Evolutionary conservation across 129 eudicot species (phyloP), one percentile per base, ranked within the genome.

Genomic region (Helianthus tuberosus): DNA sequence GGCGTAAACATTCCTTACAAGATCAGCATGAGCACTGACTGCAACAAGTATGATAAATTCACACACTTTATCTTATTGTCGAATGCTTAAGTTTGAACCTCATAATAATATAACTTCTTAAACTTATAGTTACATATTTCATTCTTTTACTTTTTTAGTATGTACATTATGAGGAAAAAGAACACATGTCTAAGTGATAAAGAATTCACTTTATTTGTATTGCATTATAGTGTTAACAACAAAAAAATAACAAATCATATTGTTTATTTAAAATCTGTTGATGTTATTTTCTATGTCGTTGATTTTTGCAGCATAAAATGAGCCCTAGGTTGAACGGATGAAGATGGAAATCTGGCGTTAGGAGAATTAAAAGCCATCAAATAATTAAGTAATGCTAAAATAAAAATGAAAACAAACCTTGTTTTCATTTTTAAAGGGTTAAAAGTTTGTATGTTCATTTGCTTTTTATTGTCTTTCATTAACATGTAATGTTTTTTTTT

Each of bases 11-110:
- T 82, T 55, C 80, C 86, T 25, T 82, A 75, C 77, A 55, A 44
- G 60, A 75, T 85, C 46, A 85, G 86, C 82, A 72, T 71, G 52
- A 9, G 12, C 73, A 80, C 77, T 0, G 80, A 80, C 61, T 84
- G 88, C 85, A 27, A 46, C 78, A 80, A 27, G 88, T 84, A 77
- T 46, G 59, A 6, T 9, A 11, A 4, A 43, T 44, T 11, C 9
- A 60, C 47, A 60, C 11, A 44, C 15, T 44, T 44, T 0, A 8
- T 59, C 8, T 38, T 38, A 2, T 54, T 53, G 15, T 32, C 13
- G 0, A 14, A 11, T 12, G 23, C 15, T 38, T 25, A 54, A 39
- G 23, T 51, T 51, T 51, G 20, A 14, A 43, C 8, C 10, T 43
- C 47, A 41, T 41, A 41, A 41, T 5, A 41, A 41, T 41, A n/a